Evolutionary conservation across 116 monocot genomes (phyloP).

Genomic region (Trichopus zeylanicus): DNA sequence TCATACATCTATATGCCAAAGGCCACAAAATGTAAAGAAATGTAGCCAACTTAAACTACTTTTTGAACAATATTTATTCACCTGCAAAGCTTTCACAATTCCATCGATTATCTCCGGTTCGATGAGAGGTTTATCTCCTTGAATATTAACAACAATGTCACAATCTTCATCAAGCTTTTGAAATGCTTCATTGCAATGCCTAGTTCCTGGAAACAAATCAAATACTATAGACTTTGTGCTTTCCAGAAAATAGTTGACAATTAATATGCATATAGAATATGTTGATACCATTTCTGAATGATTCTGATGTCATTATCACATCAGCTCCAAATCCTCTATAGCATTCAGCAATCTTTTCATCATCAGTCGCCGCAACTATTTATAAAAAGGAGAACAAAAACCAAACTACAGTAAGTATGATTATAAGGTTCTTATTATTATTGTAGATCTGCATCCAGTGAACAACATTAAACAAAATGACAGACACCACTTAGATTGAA

Average conservation of each 20-base stretch:
- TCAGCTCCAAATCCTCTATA: constrained; percentile 94
- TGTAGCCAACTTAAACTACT: neutral
- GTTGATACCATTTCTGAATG: constrained; percentile 77
- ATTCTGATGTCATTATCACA: constrained; percentile 98
- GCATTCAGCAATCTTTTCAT: constrained; percentile 89
- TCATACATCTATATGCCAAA: no score
- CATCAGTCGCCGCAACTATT: constrained; percentile 76
- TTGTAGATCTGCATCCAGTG: no score
- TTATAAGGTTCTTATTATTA: no score
- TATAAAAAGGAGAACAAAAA: neutral
- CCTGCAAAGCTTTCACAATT: constrained; percentile 90
- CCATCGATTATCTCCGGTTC: constrained; percentile 99
- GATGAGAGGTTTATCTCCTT: constrained; percentile 97
- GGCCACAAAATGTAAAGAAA: neutral
- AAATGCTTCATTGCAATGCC: constrained; percentile 88
- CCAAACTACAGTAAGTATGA: neutral
- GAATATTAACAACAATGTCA: constrained; percentile 98
- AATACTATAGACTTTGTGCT: neutral
- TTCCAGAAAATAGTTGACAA: neutral
- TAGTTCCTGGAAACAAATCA: constrained; percentile 47
- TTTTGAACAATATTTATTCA: constrained; percentile 10
- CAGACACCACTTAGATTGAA: no score
- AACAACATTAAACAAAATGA: no score
- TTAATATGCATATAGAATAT: neutral
- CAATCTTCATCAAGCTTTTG: constrained; percentile 70